A percentile compares a stretch with the other conserved stretches of the same genome.
Evolutionary conservation across 129 eudicot species (phyloP).

Genomic region (Chrysanthemum lavandulifolium): DNA sequence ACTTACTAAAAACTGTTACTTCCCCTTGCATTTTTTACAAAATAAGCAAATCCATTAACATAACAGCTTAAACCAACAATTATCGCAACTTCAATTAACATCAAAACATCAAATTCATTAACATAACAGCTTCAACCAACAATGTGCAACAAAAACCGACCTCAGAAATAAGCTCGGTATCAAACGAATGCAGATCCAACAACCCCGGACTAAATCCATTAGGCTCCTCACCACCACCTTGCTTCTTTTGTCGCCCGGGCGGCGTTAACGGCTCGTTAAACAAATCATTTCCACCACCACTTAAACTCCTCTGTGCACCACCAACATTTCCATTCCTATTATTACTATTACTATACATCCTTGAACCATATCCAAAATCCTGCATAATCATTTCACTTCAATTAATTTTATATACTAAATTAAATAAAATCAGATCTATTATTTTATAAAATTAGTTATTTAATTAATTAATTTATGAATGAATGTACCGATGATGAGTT

Average conservation of each 20-base stretch:
- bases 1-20: no score
- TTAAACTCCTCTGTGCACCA: constrained; percentile 50
- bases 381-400: constrained; percentile 12
- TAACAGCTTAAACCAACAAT: no score
- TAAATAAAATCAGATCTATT: constrained; percentile 35
- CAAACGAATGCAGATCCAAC: constrained; percentile 92
- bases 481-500: constrained; percentile 49
- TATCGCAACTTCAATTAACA: not conserved
- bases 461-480: not conserved
- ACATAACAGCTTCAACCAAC: not conserved
- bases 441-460: not conserved
- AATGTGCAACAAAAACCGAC: constrained; percentile 30
- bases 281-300: constrained; percentile 69
- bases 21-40: no score
- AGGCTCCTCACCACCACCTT: constrained; percentile 47
- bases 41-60: no score
- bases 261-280: constrained; percentile 81
- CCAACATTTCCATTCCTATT: constrained; percentile 26
- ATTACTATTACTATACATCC: constrained; percentile 49
- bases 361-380: constrained; percentile 81
- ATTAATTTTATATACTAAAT: not conserved
- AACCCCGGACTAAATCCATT: constrained; percentile 89
- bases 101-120: not conserved
- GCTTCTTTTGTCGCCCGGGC: constrained; percentile 50
- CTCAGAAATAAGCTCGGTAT: constrained; percentile 90